phyloP scores from a whole-genome alignment of 768 basidiomycete genomes.

The Mrakia hoshinonis region DNA sequence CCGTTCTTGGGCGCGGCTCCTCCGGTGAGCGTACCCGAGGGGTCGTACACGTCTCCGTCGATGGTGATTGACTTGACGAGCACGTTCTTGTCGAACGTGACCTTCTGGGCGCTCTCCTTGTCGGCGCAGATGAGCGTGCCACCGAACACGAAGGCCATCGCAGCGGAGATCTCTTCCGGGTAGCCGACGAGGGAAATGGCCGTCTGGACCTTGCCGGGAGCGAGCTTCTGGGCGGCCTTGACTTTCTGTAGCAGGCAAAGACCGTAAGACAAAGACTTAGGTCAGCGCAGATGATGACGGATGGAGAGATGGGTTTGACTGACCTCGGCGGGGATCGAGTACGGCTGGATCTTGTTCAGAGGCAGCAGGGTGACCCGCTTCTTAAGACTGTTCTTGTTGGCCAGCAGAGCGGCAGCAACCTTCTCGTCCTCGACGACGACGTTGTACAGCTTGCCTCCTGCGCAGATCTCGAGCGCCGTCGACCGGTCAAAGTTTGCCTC shows the following conservation, averaged over 20 bases:
- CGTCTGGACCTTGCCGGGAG: conserved; percentile 68
- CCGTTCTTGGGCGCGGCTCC: conserved; percentile 67
- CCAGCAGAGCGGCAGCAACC: conserved; percentile 71
- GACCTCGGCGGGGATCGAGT: conserved; percentile 50
- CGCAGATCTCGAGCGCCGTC: conserved; percentile 85
- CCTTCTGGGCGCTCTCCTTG: conserved; percentile 70
- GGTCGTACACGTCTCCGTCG: conserved; percentile 93
- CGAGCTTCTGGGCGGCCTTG: conserved; percentile 58
- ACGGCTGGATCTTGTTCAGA: conserved; percentile 75
- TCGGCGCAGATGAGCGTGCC: conserved; percentile 87
- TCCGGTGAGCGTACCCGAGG: conserved; percentile 84
- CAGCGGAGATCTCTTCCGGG: conserved; percentile 66
- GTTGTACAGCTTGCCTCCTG: conserved; percentile 80
- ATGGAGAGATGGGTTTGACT: conserved; percentile 25
- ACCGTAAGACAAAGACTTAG: neutral
- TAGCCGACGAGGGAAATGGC: conserved; percentile 87
- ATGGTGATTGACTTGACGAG: conserved; percentile 80
- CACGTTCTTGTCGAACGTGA: conserved; percentile 69
- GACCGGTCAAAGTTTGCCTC: conserved; percentile 64
- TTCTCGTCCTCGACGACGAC: conserved; percentile 87
- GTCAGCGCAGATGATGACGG: neutral
- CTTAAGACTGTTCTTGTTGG: conserved; percentile 61
- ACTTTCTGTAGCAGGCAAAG: conserved; percentile 54
- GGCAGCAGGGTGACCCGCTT: conserved; percentile 91
- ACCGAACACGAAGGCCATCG: conserved; percentile 88